A percentile compares a stretch with the other conserved stretches of the same genome.
phyloP scores from a whole-genome alignment of 2,329 filamentous ascomycete genomes.

The Colletotrichum phormii region DNA sequence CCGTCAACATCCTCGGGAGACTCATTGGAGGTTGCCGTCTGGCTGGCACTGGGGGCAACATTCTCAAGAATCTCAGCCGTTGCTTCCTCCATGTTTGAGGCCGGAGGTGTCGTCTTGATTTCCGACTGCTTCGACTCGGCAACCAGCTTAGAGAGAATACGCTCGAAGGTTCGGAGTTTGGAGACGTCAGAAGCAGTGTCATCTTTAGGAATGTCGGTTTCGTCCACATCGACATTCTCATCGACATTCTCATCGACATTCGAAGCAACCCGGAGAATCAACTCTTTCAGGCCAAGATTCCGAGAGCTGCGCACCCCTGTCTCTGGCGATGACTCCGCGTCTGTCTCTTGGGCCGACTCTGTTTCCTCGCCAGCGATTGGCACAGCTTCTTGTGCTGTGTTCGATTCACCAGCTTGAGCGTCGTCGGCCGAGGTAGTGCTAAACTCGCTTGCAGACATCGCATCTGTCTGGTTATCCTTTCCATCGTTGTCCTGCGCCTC shows the following conservation, averaged over 20 bases:
- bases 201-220: slow-evolving; percentile 40
- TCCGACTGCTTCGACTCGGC: slow-evolving; percentile 38
- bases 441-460: neutral
- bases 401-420: neutral
- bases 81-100: neutral
- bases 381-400: neutral
- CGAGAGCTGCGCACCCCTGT: slow-evolving; percentile 12
- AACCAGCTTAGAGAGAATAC: slow-evolving; percentile 62
- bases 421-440: neutral
- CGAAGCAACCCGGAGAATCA: slow-evolving; percentile 64
- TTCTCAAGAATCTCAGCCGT: neutral
- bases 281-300: slow-evolving; percentile 53
- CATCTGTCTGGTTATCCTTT: slow-evolving; percentile 47
- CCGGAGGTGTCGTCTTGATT: neutral
- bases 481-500: slow-evolving; percentile 41
- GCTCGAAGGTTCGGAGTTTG: slow-evolving; percentile 62
- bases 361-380: neutral
- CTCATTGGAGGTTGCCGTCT: neutral
- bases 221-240: slow-evolving; percentile 40
- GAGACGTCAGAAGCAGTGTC: slow-evolving; percentile 44
- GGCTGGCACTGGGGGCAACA: neutral
- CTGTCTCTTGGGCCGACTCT: neutral
- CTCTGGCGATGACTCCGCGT: slow-evolving; percentile 4
- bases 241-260: slow-evolving; percentile 52
- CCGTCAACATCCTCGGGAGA: neutral